These are phyloP conservation scores for Chamaecrista fasciculata DNA, from an alignment of 306 rosid species.

Conservation along the genomic window DNA sequence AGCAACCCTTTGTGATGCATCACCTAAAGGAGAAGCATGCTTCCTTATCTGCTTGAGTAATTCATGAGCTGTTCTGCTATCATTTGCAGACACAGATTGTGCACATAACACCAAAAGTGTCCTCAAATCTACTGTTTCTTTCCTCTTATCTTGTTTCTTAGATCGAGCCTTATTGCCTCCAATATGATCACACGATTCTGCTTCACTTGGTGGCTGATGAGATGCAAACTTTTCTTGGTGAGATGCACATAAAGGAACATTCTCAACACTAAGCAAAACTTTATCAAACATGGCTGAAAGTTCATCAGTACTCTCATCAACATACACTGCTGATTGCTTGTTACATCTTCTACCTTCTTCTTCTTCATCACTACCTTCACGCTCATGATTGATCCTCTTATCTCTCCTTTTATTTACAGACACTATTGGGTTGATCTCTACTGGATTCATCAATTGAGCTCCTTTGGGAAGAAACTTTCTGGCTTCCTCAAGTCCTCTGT, in stretches of 20 bases:
- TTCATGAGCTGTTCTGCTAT: conserved; percentile 57
- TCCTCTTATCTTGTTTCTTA: conserved; percentile 48
- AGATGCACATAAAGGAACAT: conserved; percentile 39
- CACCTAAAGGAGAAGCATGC: conserved; percentile 62
- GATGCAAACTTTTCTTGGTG: conserved; percentile 4
- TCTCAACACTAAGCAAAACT: conserved; percentile 50
- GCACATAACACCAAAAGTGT: conserved; percentile 62
- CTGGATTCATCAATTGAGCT: conserved; percentile 42
- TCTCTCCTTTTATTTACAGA: conserved; percentile 27
- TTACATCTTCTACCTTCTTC: conserved; percentile 53
- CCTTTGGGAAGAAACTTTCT: conserved; percentile 76
- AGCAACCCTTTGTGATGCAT: conserved; percentile 66
- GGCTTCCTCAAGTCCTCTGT: conserved; percentile 83
- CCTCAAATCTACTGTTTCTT: conserved; percentile 62
- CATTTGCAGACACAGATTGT: conserved; percentile 61
- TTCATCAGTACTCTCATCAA: conserved; percentile 45
- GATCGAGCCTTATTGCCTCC: conserved; percentile 43
- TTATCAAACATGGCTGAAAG: conserved; percentile 49
- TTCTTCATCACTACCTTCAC: conserved; percentile 35
- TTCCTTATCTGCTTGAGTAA: conserved; percentile 66
- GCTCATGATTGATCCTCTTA: conserved; percentile 34
- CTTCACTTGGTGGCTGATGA: too few species aligned
- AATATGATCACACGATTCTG: conserved; percentile 24
- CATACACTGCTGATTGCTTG: conserved; percentile 46
- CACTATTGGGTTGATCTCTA: conserved; percentile 29